A percentile compares a stretch with the other conserved stretches of the same genome.
phyloP scores from a whole-genome alignment of 129 eudicot genomes.

The Sambucus nigra region DNA sequence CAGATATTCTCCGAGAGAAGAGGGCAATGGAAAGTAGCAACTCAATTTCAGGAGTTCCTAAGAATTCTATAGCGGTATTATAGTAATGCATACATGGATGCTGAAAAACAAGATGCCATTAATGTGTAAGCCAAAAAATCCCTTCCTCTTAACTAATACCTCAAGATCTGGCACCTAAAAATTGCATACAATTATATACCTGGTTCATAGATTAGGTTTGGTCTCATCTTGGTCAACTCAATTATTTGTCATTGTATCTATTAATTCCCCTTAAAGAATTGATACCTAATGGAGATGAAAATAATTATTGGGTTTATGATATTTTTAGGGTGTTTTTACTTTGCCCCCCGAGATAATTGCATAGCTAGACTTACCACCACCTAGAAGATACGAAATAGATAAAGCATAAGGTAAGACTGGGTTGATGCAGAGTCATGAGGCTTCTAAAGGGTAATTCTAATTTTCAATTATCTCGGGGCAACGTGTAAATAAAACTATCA shows the following conservation, averaged over 20 bases:
- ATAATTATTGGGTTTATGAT: not conserved
- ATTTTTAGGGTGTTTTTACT: too few relatives aligned
- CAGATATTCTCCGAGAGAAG: constrained; percentile 88
- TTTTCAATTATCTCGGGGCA: too few relatives aligned
- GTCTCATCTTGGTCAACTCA: too few relatives aligned
- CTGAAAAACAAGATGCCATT: constrained; percentile 93
- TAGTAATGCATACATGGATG: constrained; percentile 97
- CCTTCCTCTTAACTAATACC: not conserved
- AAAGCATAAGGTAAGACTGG: too few relatives aligned
- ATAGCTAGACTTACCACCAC: too few relatives aligned
- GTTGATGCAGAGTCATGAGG: too few relatives aligned
- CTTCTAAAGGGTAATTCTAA: too few relatives aligned
- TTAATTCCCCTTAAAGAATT: not conserved
- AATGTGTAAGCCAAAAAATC: constrained; percentile 60
- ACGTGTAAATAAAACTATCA: too few relatives aligned
- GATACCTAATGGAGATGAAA: not conserved
- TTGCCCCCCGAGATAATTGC: too few relatives aligned
- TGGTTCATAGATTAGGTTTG: not conserved
- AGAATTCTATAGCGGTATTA: constrained; percentile 91
- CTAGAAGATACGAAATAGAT: too few relatives aligned
- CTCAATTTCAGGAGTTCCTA: constrained; percentile 84
- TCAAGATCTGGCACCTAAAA: not conserved
- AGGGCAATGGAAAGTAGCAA: constrained; percentile 98
- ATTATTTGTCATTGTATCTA: not conserved
- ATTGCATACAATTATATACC: constrained; percentile 1